phyloP scores from a whole-genome alignment of 176 grass and related monocot species.

The Raddia guianensis region DNA sequence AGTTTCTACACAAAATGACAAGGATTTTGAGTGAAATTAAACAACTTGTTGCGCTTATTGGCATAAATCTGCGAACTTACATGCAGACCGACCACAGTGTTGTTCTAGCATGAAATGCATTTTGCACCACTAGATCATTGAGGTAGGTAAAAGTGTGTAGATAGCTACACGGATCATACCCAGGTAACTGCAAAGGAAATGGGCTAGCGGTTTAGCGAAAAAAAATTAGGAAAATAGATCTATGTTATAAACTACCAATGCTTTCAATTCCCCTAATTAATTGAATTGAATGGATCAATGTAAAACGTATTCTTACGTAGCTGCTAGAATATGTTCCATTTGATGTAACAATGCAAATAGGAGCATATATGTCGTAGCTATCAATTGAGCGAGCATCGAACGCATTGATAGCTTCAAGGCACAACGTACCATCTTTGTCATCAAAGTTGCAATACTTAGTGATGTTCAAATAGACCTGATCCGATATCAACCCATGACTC shows the following conservation, averaged over 20 bases:
- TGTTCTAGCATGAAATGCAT: not conserved
- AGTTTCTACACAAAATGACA: not conserved
- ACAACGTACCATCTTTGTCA: not conserved
- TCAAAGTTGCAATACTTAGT: conserved; percentile 43
- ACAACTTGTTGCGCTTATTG: too few species aligned
- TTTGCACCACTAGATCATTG: conserved; percentile 12
- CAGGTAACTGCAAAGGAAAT: conserved; percentile 38
- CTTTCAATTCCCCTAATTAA: too few species aligned
- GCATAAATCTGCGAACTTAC: not conserved
- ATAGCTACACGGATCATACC: conserved; percentile 44
- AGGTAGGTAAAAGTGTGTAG: not conserved
- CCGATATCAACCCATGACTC: conserved; percentile 48
- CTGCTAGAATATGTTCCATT: conserved; percentile 27
- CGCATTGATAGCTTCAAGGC: not conserved
- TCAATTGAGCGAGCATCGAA: conserved; percentile 3
- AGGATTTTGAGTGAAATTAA: too few species aligned
- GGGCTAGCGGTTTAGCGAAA: not conserved
- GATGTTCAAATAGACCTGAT: conserved; percentile 43
- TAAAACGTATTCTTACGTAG: too few species aligned
- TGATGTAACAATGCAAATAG: conserved; percentile 14
- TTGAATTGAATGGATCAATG: too few species aligned
- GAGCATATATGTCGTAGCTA: conserved; percentile 48
- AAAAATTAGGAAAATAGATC: too few species aligned
- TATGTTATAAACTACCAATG: too few species aligned
- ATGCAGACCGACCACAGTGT: not conserved